These are phyloP conservation scores for Tubosaeta sp. DNA, from an alignment of 768 basidiomycete genomes.

Conservation along the genomic window DNA sequence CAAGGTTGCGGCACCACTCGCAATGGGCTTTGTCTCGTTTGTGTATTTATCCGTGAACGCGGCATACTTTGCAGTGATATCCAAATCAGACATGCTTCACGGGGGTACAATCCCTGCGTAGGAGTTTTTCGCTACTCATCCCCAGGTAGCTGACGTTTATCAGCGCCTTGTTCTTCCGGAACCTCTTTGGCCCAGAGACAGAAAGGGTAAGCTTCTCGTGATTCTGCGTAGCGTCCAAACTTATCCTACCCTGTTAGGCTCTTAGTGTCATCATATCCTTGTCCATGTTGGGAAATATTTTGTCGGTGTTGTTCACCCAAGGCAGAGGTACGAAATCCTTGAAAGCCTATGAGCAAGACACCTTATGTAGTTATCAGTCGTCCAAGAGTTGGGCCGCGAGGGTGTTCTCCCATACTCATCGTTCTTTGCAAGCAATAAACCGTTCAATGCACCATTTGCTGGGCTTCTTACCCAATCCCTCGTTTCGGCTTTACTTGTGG, in stretches of 20 bases:
- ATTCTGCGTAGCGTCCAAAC: background rate
- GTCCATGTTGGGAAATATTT: slow-evolving; percentile 60
- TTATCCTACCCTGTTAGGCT: slow-evolving; percentile 33
- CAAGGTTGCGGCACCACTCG: slow-evolving; percentile 64
- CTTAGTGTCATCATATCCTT: slow-evolving; percentile 60
- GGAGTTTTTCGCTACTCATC: slow-evolving; percentile 14
- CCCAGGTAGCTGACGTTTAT: background rate
- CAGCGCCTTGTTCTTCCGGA: slow-evolving; percentile 71
- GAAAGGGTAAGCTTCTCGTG: slow-evolving; percentile 44
- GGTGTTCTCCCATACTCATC: slow-evolving; percentile 62
- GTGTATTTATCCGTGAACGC: slow-evolving; percentile 65
- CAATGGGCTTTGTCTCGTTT: slow-evolving; percentile 52
- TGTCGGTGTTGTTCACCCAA: slow-evolving; percentile 61
- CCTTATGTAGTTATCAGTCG: slow-evolving; percentile 38
- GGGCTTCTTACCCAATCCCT: slow-evolving; percentile 62
- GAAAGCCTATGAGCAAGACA: background rate
- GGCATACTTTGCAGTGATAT: slow-evolving; percentile 72
- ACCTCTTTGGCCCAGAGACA: slow-evolving; percentile 59
- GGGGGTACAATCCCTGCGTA: slow-evolving; percentile 68
- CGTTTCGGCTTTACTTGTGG: slow-evolving; percentile 50
- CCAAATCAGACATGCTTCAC: slow-evolving; percentile 62
- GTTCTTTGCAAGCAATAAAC: slow-evolving; percentile 68
- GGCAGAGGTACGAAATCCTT: slow-evolving; percentile 48
- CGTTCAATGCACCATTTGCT: slow-evolving; percentile 61
- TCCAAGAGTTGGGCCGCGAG: slow-evolving; percentile 72